Percentiles rank a stretch among this genome's conserved stretches.
phyloP scores from a whole-genome alignment of 306 rosid species.

The Styphnolobium japonicum region DNA sequence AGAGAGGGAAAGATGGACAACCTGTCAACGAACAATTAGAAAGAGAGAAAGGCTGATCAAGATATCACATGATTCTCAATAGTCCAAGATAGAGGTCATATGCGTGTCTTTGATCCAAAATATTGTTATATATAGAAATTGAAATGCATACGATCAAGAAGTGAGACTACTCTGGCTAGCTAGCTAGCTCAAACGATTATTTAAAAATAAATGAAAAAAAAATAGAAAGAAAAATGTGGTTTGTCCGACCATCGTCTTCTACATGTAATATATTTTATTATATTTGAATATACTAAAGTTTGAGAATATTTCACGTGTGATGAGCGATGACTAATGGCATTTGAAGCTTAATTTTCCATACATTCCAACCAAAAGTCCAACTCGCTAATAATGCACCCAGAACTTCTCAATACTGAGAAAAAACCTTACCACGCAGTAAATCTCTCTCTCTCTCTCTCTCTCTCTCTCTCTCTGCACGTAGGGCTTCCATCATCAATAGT shows the following conservation, averaged over 20 bases:
- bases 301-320: constrained; percentile 53
- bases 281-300: constrained; percentile 7
- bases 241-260: constrained; percentile 50
- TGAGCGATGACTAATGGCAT: constrained; percentile 38
- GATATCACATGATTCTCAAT: constrained; percentile 35
- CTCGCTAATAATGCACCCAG: constrained; percentile 31
- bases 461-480: background rate
- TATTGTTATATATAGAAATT: background rate
- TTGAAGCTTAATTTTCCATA: constrained; percentile 30
- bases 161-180: background rate
- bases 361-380: constrained; percentile 18
- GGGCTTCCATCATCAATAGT: constrained; percentile 7
- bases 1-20: background rate
- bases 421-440: background rate
- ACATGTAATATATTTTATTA: background rate
- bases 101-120: background rate
- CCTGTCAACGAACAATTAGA: constrained; percentile 24
- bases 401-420: constrained; percentile 3
- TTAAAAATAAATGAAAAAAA: background rate
- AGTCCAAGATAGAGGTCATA: constrained; percentile 28
- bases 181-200: background rate
- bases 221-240: background rate
- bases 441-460: constrained; percentile 24
- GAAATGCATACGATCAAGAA: constrained; percentile 11
- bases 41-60: background rate